Evolutionary conservation across 2,329 filamentous ascomycete species (phyloP), one percentile per base, ranked within the genome.

Genomic region (Aspergillus eucalypticola): DNA sequence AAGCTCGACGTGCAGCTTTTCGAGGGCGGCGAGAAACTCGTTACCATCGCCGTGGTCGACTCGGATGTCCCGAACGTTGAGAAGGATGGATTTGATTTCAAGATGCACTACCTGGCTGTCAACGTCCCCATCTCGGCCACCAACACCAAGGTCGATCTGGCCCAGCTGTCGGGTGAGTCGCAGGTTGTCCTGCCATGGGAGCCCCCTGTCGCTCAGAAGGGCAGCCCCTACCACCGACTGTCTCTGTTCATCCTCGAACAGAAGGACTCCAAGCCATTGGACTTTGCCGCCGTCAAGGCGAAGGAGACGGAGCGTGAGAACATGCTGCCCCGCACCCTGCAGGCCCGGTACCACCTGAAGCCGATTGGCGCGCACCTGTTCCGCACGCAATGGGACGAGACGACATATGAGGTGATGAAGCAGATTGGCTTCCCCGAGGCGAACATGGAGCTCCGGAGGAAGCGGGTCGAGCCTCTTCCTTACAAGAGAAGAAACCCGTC

Each of bases 361-460:
- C 86, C 93, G 7, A 87, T 97, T 60, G 93, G 93, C 46, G 90
- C 92, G 69, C 91, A 88, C 73, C 80, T 99, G 69, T 99, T 98
- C 87, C 88, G 95, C 66, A 89, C 87, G 61, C 81, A 90, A 66
- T 98, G 93, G 91, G 95, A 99, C 76, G 90, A 95, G 61, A 86
- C 85, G 69, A 99, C 91, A 56, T 87, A 86, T n/a, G 87, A 82
- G 54, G 91, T 99, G 64, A 97, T 99, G 94, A 82, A 87, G 72
- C 85, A 90, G 69, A 85, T 90, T 67, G 87, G 86, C 61, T 82
- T 96, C 63, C 84, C 86, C 27, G 92, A 92, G 51, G 87, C 88
- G 60, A 89, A 96, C 71, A 75, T 97, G 64, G 91, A 97, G 80
- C 91, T 96, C 77, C 91, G 90, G 81, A 86, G 87, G 72, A 89